Conservation (phyloP, 2,329 filamentous ascomycete species). For the Aphanocladium album region DNA sequence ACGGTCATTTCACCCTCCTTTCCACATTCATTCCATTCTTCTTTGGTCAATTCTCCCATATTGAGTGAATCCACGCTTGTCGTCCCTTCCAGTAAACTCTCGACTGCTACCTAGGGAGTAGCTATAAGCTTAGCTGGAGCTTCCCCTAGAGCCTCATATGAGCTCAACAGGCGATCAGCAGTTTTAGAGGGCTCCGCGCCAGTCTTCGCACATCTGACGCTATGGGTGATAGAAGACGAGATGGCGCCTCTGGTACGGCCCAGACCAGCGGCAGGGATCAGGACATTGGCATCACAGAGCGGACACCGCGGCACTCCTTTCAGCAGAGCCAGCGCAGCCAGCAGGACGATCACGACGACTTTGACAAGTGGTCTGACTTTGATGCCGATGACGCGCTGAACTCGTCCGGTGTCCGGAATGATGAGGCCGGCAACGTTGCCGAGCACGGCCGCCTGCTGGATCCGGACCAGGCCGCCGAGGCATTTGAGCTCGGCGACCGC, state of each 20-base stretch:
- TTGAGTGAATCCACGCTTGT: not conserved
- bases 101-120: not conserved
- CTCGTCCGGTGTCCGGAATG: conserved; percentile 33
- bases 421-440: conserved; percentile 41
- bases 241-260: not conserved
- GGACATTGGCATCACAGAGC: not conserved
- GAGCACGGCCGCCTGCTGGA: conserved; percentile 55
- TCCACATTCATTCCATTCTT: not conserved
- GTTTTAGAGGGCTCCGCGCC: not conserved
- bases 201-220: not conserved
- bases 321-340: not conserved
- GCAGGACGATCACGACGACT: not conserved
- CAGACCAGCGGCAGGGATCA: conserved; percentile 7
- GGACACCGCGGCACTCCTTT: conserved; percentile 10
- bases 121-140: not conserved
- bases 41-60: not conserved
- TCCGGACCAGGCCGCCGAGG: conserved; percentile 37
- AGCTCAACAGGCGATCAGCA: not conserved
- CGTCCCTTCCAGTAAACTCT: not conserved
- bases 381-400: conserved; percentile 7
- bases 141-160: not conserved
- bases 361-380: conserved; percentile 9
- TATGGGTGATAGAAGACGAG: not conserved
- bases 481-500: conserved; percentile 7
- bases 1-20: not conserved